Conservation (phyloP, 2,329 filamentous ascomycete species). For the Trichophyton benhamiae region DNA sequence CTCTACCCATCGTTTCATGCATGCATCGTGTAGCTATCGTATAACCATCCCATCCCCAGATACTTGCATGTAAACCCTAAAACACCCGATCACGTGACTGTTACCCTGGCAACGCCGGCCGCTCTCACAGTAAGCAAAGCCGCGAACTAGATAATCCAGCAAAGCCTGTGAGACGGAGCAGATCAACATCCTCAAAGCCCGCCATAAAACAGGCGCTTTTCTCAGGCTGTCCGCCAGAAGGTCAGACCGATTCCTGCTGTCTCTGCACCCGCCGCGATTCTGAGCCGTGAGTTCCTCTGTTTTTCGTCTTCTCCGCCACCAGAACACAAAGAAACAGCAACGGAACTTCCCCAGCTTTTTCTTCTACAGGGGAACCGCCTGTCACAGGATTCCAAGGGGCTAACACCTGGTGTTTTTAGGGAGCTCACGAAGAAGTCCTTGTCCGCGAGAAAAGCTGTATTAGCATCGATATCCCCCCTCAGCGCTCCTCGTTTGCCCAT, state of each 20-base stretch:
- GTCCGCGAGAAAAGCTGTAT: neutral
- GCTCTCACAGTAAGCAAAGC: neutral
- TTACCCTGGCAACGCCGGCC: neutral
- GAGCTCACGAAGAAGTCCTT: neutral
- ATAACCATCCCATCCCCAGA: neutral
- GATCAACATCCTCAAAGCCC: neutral
- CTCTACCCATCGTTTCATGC: neutral
- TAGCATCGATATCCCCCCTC: neutral
- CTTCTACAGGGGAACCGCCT: neutral
- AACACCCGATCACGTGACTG: neutral
- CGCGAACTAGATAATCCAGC: neutral
- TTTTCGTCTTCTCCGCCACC: neutral
- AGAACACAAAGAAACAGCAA: constrained; percentile 1
- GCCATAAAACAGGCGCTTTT: neutral
- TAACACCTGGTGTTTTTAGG: neutral
- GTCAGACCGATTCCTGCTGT: neutral
- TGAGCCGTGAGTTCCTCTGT: neutral
- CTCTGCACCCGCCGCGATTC: neutral
- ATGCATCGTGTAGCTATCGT: neutral
- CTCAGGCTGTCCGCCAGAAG: neutral
- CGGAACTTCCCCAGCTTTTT: neutral
- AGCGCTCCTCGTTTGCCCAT: neutral
- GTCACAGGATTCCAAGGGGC: neutral
- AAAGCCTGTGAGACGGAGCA: neutral
- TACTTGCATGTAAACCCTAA: too few relatives aligned